Conservation (phyloP, 2,329 filamentous ascomycete genomes). For the Cadophora luteo-olivacea region DNA sequence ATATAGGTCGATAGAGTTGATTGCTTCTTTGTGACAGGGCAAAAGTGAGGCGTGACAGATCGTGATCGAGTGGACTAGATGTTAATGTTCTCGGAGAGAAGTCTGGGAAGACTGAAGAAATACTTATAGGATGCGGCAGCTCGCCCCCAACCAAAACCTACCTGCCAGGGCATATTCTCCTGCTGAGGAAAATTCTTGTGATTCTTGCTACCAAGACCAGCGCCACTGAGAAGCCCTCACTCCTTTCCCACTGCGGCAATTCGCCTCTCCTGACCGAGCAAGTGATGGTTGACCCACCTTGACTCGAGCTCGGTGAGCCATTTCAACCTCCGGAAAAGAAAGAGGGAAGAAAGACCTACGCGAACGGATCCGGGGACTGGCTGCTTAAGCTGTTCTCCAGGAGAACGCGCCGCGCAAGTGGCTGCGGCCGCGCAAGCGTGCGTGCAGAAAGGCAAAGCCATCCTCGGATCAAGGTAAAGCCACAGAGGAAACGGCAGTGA, state of each 20-base stretch:
- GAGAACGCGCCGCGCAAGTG: slow-evolving; percentile 1
- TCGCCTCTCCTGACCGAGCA: slow-evolving; percentile 17
- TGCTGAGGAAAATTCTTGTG: not conserved
- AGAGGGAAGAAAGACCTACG: not conserved
- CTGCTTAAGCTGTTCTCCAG: not conserved
- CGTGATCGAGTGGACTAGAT: not conserved
- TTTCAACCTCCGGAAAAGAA: not conserved
- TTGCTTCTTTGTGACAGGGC: slow-evolving; percentile 17
- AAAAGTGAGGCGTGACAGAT: slow-evolving; percentile 18
- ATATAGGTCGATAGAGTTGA: slow-evolving; percentile 16
- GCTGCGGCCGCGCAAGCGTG: not conserved
- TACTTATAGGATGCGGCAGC: not conserved
- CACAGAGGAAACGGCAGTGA: not conserved
- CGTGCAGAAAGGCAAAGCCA: slow-evolving; percentile 1
- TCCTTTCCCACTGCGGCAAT: slow-evolving; percentile 5
- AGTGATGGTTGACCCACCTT: not conserved
- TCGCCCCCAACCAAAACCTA: not conserved
- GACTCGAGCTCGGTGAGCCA: slow-evolving; percentile 12
- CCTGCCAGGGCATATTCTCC: not conserved
- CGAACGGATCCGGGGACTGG: not conserved
- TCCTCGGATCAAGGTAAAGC: not conserved
- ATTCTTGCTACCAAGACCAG: slow-evolving; percentile 1
- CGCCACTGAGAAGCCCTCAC: not conserved
- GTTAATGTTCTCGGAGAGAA: not conserved
- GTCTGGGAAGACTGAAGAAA: not conserved